These are phyloP conservation scores for Ehretia macrophylla DNA, from an alignment of 257 asterid species.

Conservation along the genomic window DNA sequence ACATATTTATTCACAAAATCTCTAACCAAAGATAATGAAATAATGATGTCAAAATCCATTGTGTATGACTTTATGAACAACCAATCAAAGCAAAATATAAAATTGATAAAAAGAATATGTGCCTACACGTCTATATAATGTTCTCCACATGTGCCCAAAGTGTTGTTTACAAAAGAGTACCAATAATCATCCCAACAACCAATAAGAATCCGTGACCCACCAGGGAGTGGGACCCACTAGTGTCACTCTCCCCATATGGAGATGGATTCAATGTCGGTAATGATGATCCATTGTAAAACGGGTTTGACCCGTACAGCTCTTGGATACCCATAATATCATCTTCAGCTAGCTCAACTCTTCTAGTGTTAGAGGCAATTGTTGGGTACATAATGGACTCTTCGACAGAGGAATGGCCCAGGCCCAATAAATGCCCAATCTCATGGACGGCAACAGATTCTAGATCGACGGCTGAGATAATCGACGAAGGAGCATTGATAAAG, in stretches of 20 bases:
- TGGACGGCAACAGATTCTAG: slow-evolving; percentile 88
- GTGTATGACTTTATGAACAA: neutral
- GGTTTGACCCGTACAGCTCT: slow-evolving; percentile 72
- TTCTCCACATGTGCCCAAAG: no score
- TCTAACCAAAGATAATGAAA: no score
- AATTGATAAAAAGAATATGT: slow-evolving; percentile 8
- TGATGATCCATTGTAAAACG: slow-evolving; percentile 43
- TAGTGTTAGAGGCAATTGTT: slow-evolving; percentile 42
- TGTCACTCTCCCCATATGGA: slow-evolving; percentile 28
- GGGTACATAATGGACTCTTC: slow-evolving; percentile 82
- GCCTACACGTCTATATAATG: no score
- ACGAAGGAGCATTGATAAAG: slow-evolving; percentile 26
- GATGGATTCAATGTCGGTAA: slow-evolving; percentile 29
- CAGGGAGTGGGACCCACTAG: slow-evolving; percentile 24
- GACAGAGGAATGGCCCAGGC: slow-evolving; percentile 85
- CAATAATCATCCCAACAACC: slow-evolving; percentile 6
- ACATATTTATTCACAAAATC: no score
- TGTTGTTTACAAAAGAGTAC: neutral
- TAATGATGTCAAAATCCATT: no score
- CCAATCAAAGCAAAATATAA: neutral
- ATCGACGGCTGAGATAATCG: slow-evolving; percentile 50
- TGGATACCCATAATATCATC: slow-evolving; percentile 68
- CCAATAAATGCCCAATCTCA: slow-evolving; percentile 86
- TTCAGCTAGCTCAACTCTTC: slow-evolving; percentile 56
- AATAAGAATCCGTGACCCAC: slow-evolving; percentile 8